A percentile compares a stretch with the other conserved stretches of the same genome.
These are phyloP conservation scores for Penicillium pancosmium DNA, from an alignment of 495 filamentous ascomycete species.

Conservation along the genomic window DNA sequence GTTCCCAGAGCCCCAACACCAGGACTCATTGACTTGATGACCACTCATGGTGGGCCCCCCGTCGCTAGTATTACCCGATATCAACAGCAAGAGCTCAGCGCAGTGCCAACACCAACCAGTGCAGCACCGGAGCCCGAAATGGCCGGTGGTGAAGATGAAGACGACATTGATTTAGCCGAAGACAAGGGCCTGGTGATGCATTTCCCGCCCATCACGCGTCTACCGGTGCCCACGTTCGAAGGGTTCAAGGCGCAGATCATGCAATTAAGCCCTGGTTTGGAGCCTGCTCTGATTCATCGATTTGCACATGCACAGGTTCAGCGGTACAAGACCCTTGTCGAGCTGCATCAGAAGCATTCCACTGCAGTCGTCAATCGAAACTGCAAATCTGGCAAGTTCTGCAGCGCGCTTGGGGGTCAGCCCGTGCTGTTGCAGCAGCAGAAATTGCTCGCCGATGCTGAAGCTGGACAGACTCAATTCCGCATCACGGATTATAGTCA, in stretches of 20 bases:
- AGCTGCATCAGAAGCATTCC: constrained; percentile 70
- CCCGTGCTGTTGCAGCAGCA: constrained; percentile 51
- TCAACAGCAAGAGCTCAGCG: constrained; percentile 17
- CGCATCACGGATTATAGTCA: constrained; percentile 53
- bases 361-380: constrained; percentile 52
- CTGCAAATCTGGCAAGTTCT: constrained; percentile 64
- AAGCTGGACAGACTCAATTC: constrained; percentile 52
- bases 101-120: constrained; percentile 7
- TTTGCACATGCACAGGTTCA: constrained; percentile 78
- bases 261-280: constrained; percentile 69
- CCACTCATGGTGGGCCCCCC: constrained; percentile 50
- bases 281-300: constrained; percentile 74
- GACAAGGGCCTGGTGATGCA: constrained; percentile 53
- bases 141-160: constrained; percentile 47
- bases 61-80: constrained; percentile 48
- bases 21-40: constrained; percentile 51
- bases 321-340: constrained; percentile 79
- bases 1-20: constrained; percentile 51
- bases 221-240: constrained; percentile 71
- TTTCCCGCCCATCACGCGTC: constrained; percentile 41
- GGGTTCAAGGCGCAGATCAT: constrained; percentile 79
- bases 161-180: constrained; percentile 46
- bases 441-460: constrained; percentile 47
- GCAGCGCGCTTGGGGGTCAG: constrained; percentile 65
- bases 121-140: constrained; percentile 17